These are phyloP conservation scores for Cercospora sp. DNA, from an alignment of 2,329 filamentous ascomycete genomes.

Conservation along the genomic window DNA sequence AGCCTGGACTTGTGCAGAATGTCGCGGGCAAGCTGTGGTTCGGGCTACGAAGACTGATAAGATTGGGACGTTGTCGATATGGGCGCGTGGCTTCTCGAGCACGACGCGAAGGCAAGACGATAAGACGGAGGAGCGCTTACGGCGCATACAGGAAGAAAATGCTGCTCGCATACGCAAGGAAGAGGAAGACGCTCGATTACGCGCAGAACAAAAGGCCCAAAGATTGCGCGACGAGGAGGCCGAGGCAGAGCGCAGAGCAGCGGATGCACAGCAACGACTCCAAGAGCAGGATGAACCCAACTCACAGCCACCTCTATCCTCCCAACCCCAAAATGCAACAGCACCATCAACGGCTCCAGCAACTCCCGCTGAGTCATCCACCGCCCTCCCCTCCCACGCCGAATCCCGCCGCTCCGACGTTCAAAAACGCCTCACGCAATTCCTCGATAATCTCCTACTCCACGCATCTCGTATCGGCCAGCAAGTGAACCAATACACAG, in stretches of 20 bases:
- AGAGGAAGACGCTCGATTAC: constrained; percentile 12
- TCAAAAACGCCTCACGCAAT: constrained; percentile 62
- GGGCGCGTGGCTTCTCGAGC: constrained; percentile 21
- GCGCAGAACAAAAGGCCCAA: constrained; percentile 6
- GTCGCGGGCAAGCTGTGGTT: constrained; percentile 15
- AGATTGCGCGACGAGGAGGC: constrained; percentile 8
- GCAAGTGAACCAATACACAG: constrained; percentile 89
- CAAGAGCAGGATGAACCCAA: constrained; percentile 2
- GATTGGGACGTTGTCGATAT: not conserved
- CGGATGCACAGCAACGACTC: not conserved
- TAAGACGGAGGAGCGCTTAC: constrained; percentile 6
- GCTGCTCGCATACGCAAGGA: constrained; percentile 6
- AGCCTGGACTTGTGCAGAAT: constrained; percentile 29
- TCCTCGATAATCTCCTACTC: constrained; percentile 88
- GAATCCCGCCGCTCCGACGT: constrained; percentile 57
- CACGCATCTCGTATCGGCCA: constrained; percentile 83
- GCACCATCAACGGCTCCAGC: not conserved
- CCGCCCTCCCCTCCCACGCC: constrained; percentile 54
- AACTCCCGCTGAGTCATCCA: constrained; percentile 21
- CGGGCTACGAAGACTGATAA: not conserved
- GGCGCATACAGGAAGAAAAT: not conserved
- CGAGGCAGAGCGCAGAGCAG: constrained; percentile 1
- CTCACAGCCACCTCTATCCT: not conserved
- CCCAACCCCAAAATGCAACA: not conserved
- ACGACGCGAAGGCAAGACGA: constrained; percentile 12